Conservation (phyloP, 2,329 filamentous ascomycete genomes). For the Claviceps sp. region DNA sequence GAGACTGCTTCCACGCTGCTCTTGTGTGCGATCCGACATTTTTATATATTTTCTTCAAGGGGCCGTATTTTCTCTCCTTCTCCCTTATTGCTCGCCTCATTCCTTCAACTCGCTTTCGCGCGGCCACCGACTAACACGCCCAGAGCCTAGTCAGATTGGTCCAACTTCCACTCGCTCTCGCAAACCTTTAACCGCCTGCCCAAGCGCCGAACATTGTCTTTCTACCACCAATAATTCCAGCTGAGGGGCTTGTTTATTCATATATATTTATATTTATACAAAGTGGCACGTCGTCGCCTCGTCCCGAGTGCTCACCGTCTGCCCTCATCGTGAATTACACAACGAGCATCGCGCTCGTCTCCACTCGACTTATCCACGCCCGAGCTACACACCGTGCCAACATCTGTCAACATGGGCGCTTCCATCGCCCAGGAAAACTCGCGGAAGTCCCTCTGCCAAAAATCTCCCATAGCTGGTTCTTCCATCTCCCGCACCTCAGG, state of each 20-base stretch:
- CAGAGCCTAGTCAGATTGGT: background rate
- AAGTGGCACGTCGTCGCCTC: too few species aligned
- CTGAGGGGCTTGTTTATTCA: background rate
- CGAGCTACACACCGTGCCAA: slow-evolving; percentile 1
- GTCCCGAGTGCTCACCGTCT: background rate
- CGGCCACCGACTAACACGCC: background rate
- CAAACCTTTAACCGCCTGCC: background rate
- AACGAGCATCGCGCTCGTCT: background rate
- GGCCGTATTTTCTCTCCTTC: background rate
- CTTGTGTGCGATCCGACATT: background rate
- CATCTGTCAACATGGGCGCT: slow-evolving; percentile 2
- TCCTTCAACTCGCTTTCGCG: background rate
- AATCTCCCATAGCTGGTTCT: background rate
- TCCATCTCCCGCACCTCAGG: background rate
- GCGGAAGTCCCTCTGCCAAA: background rate
- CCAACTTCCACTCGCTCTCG: background rate
- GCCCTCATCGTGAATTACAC: background rate
- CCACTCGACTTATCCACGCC: background rate
- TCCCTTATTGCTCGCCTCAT: background rate
- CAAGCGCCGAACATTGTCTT: background rate
- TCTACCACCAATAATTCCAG: background rate
- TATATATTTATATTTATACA: background rate
- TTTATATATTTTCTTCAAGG: too few species aligned
- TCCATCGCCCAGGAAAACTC: background rate
- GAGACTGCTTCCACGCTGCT: background rate